A percentile compares a stretch with the other conserved stretches of the same genome.
These are phyloP conservation scores for Phytopythium oedochilum DNA, from an alignment of 352 stramenopile genomes.

Conservation along the genomic window DNA sequence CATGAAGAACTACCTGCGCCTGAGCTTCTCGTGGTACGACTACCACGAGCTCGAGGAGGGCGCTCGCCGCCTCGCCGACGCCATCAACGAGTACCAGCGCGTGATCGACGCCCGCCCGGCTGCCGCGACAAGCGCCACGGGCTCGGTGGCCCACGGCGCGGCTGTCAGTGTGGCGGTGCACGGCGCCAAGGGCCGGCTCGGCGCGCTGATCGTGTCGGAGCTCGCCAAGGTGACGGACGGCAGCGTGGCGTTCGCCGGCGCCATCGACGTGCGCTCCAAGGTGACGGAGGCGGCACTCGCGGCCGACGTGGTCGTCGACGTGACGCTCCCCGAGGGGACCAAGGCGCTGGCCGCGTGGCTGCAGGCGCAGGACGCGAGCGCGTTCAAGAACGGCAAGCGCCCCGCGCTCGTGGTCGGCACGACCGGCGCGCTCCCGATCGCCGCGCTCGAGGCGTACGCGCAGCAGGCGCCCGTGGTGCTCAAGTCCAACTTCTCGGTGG, in stretches of 20 bases:
- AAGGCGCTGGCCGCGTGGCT: conserved; percentile 56
- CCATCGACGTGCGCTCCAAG: conserved; percentile 54
- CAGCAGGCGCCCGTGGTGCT: conserved; percentile 58
- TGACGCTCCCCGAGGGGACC: conserved; percentile 70
- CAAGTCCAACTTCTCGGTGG: conserved; percentile 84
- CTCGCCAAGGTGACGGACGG: conserved; percentile 43
- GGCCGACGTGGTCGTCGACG: conserved; percentile 74
- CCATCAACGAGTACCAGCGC: conserved; percentile 59
- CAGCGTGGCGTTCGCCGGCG: conserved; percentile 43
- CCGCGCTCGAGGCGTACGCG: conserved; percentile 55
- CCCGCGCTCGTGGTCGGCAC: conserved; percentile 77
- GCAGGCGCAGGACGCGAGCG: conserved; percentile 40
- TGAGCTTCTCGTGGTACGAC: conserved; percentile 89
- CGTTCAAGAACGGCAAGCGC: conserved; percentile 61
- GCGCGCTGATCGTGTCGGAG: conserved; percentile 66
- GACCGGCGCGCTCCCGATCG: conserved; percentile 52
- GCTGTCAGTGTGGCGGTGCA: conserved; percentile 64
- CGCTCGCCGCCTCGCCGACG: conserved; percentile 59
- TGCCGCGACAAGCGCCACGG: conserved; percentile 7
- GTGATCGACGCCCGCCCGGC: conserved; percentile 32
- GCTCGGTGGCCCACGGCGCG: conserved; percentile 13
- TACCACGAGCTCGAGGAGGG: conserved; percentile 72
- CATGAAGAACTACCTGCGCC: conserved; percentile 87
- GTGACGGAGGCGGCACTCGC: conserved; percentile 25
- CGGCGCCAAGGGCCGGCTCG: conserved; percentile 60